Evolutionary conservation across 108 stramenopile genomes (phyloP), one percentile per base, ranked within the genome.

Genomic region (Seminavis robusta): DNA sequence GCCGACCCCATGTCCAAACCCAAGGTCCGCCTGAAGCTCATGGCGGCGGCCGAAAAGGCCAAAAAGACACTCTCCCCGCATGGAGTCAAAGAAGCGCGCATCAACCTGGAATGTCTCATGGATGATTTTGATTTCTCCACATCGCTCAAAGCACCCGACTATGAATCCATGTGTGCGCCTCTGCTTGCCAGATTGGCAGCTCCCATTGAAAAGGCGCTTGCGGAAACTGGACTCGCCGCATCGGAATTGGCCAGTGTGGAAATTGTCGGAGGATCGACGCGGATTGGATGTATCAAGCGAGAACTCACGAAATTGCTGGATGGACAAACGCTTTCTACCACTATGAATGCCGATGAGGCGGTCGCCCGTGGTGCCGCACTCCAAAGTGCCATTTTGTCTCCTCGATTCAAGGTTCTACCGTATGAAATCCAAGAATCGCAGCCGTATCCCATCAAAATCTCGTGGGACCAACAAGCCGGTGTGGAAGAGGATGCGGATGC

Each of bases 291-390:
- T 62, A 77, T 95, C 42, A 99, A 99, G 87, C 59, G 77, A 23
- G 70, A 72, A 32, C 62, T 99, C 28, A 55, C 79, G 26, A 69
- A 58, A 20, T 67, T 94, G 44, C 74, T 99, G 37, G 67, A 67
- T 20, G 42, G 31, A 16, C 20, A 24, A 11, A 67, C 51, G 4
- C 74, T 99, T 13, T 88, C 83, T 26, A 97, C 96, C 16, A 98
- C 97, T 47, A 90, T 98, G 82, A 99, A 99, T 79, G 96, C 96
- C 23, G 97, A 98, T 63, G 99, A 99, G 79, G 86, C 94, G 45
- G 94, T 97, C 25, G 84, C 94, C 50, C 71, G 96, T 42, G 99
- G 99, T 50, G 91, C 90, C 56, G 97, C 97, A 7, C 74, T 99
- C 52, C 94, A 95, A 59, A 90, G 88, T 47, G 99, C 99, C 42